Evolutionary conservation across 331 rosid species (phyloP).

Genomic region (Pyracantha coccinea): DNA sequence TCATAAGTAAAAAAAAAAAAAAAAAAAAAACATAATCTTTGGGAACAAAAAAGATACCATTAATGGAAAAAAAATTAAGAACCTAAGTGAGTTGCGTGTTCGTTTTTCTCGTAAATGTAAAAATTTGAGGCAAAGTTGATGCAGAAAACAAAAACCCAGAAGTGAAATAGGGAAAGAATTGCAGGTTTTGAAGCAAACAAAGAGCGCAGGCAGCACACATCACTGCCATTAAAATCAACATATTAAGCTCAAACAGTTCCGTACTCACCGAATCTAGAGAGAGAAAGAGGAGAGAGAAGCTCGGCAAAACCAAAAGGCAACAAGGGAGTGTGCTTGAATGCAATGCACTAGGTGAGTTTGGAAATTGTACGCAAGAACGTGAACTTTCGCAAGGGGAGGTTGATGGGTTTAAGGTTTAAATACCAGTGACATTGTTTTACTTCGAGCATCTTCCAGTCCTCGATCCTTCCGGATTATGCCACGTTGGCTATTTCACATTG

Average conservation of each 20-base stretch:
- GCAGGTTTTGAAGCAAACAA: neutral
- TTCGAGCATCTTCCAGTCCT: constrained; percentile 27
- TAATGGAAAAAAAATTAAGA: neutral
- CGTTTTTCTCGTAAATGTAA: neutral
- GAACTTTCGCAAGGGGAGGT: neutral
- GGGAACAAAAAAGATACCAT: neutral
- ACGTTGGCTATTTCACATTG: constrained; percentile 22
- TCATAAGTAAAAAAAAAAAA: neutral
- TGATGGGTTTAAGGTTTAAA: constrained; percentile 15
- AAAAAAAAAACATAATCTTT: neutral
- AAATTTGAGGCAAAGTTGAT: neutral
- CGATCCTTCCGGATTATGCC: constrained; percentile 18
- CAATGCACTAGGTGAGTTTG: neutral
- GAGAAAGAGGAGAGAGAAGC: neutral
- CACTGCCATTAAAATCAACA: neutral
- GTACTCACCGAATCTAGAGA: neutral
- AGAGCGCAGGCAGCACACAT: neutral
- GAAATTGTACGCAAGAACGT: neutral
- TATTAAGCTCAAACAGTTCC: neutral
- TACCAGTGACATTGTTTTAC: constrained; percentile 18
- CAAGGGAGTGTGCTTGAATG: neutral
- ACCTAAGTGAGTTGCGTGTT: neutral
- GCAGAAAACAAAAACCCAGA: neutral
- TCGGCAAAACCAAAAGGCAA: neutral
- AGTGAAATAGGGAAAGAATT: neutral